These are phyloP conservation scores for Alternaria sp. DNA, from an alignment of 2,329 filamentous ascomycete genomes.

Conservation along the genomic window DNA sequence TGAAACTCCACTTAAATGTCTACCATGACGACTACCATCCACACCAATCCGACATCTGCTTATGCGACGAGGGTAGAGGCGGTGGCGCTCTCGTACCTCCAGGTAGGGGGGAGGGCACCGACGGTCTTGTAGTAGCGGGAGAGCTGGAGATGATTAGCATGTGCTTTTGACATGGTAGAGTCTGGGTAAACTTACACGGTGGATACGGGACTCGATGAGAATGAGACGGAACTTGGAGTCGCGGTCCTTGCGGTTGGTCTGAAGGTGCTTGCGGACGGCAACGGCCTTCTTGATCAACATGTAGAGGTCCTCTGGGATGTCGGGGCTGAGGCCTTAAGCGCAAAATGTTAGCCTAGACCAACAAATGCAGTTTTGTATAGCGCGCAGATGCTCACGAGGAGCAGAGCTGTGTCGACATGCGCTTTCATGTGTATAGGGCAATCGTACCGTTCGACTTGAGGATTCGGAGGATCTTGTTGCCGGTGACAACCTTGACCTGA, in stretches of 20 bases:
- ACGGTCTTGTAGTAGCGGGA: constrained; percentile 99
- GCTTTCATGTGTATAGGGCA: constrained; percentile 51
- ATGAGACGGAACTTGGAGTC: constrained; percentile 99
- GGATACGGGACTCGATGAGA: constrained; percentile 99
- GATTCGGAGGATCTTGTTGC: constrained; percentile 77
- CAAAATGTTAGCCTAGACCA: constrained; percentile 47
- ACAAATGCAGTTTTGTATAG: constrained; percentile 63
- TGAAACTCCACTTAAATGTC: constrained; percentile 45
- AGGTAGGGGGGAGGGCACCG: constrained; percentile 82
- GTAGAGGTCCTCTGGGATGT: constrained; percentile 99
- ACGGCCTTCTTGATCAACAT: constrained; percentile 99
- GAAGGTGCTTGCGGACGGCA: constrained; percentile 96
- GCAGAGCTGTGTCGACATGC: constrained; percentile 46
- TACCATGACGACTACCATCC: constrained; percentile 29
- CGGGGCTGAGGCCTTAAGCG: constrained; percentile 86
- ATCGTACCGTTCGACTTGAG: constrained; percentile 66
- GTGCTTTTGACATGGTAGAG: not conserved
- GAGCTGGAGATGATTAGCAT: constrained; percentile 54
- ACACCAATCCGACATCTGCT: constrained; percentile 44
- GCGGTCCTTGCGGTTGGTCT: constrained; percentile 99
- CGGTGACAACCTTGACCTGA: constrained; percentile 81
- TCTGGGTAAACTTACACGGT: constrained; percentile 64
- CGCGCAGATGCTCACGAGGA: constrained; percentile 62
- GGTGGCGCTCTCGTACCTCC: constrained; percentile 98
- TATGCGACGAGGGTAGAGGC: constrained; percentile 60